Base-by-base conservation (phyloP, 2,329 filamentous ascomycete genomes). In the Tolypocladium inflatum region DNA sequence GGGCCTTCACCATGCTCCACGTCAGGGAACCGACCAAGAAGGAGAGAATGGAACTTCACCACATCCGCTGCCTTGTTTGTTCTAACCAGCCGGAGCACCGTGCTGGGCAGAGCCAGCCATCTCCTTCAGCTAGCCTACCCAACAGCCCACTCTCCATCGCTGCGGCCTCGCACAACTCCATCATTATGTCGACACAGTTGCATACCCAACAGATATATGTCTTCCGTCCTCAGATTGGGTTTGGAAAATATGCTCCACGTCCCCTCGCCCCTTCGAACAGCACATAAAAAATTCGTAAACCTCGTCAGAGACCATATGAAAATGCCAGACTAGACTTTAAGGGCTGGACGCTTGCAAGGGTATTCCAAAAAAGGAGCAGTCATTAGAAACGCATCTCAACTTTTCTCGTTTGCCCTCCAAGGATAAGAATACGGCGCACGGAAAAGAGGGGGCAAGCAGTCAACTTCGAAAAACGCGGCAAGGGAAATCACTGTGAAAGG, bases 401-500 rank as follows among this genome's bases (percentile, higher is more conserved):
- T 58, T 52, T 53, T 54, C 48, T 52, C 26, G 53, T 37, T 48
- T 39, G 53, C 43, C 54, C 54, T 53, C 39, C 45, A 38, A 56
- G 4, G 30, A 11, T 33, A 51, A 52, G 26, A 51, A 39, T 39
- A 35, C 54, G 37, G n/a, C 38, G n/a, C 38, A 42, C 23, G 50
- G 39, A 53, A 53, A 54, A 26, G n/a, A 26, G 33, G 23, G 38
- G 35, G 30, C 38, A 43, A 54, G 15, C 57, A n/a, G 43, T 58
- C 54, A 58, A 56, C 54, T 50, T 55, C 42, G 26, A 41, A 54
- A 56, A 58, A 35, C 21, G 21, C 60, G 59, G 56, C 56, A 57
- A 59, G 60, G 58, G 56, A 58, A 64, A 65, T 65, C 64, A 67
- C 64, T 63, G 57, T 59, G 57, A 56, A 48, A 48, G 45, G 23